Conservation (phyloP, 1,284 basidiomycete species). For the Trametes sp. region DNA sequence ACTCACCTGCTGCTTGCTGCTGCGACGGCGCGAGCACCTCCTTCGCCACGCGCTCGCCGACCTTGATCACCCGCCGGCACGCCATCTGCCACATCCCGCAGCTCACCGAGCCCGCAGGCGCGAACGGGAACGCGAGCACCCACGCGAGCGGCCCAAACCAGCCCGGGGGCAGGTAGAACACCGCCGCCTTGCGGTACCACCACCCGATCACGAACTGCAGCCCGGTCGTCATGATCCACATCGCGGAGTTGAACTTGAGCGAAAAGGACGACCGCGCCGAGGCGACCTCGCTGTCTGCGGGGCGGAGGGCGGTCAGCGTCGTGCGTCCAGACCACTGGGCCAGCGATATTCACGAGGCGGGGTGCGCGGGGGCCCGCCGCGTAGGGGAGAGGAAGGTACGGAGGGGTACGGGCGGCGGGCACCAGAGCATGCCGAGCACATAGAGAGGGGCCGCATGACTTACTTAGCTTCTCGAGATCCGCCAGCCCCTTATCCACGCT, state of each 20-base stretch:
- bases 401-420: neutral
- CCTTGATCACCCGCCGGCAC: conserved; percentile 79
- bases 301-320: conserved; percentile 1
- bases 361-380: conserved; percentile 9
- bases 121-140: conserved; percentile 86
- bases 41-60: conserved; percentile 73
- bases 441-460: conserved; percentile 45
- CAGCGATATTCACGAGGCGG: neutral
- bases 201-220: conserved; percentile 84
- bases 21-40: conserved; percentile 44
- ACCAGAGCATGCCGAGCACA: conserved; percentile 7
- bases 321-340: no score
- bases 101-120: conserved; percentile 87
- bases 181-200: conserved; percentile 89
- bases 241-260: conserved; percentile 71
- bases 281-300: conserved; percentile 73
- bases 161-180: conserved; percentile 88
- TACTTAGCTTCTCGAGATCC: conserved; percentile 94
- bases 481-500: conserved; percentile 93
- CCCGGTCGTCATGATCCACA: conserved; percentile 89
- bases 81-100: conserved; percentile 93
- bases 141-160: conserved; percentile 89
- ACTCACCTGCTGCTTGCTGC: conserved; percentile 30
- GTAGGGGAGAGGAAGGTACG: neutral
- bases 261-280: conserved; percentile 74